phyloP scores from a whole-genome alignment of 2,329 filamentous ascomycete species.

The Knufia fluminis region DNA sequence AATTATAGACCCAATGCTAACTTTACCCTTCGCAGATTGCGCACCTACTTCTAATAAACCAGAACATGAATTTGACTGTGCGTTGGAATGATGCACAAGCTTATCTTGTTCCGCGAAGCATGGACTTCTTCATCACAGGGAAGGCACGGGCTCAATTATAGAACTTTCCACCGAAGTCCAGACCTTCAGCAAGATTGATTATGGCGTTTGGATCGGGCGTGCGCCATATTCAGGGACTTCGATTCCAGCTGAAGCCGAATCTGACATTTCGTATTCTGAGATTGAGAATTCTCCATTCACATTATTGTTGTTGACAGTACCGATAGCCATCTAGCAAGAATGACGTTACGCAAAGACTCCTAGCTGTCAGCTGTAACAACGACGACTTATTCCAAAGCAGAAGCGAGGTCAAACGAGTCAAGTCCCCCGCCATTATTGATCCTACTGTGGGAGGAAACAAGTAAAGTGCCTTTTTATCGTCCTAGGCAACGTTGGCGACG shows the following conservation, averaged over 20 bases:
- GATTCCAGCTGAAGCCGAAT: neutral
- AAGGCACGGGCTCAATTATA: too few relatives aligned
- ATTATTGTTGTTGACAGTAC: neutral
- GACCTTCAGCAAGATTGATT: neutral
- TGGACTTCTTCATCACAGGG: neutral
- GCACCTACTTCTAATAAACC: neutral
- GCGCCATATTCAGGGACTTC: neutral
- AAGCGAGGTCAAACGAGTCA: slow-evolving; percentile 2
- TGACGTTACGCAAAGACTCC: neutral
- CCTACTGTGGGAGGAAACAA: neutral
- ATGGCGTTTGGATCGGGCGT: neutral
- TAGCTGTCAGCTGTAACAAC: slow-evolving; percentile 5
- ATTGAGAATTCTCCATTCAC: neutral
- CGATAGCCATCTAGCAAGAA: neutral
- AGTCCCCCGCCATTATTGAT: neutral
- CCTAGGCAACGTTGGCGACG: slow-evolving; percentile 6
- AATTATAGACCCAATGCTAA: slow-evolving; percentile 6
- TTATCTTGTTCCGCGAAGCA: neutral
- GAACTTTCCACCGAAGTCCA: too few relatives aligned
- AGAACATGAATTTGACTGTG: neutral
- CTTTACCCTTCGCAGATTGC: neutral
- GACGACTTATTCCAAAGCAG: neutral
- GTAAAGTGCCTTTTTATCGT: slow-evolving; percentile 5
- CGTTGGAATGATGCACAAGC: neutral
- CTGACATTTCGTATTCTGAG: neutral